phyloP scores from a whole-genome alignment of 2,329 filamentous ascomycete species.

The Trichoderma hamatum region DNA sequence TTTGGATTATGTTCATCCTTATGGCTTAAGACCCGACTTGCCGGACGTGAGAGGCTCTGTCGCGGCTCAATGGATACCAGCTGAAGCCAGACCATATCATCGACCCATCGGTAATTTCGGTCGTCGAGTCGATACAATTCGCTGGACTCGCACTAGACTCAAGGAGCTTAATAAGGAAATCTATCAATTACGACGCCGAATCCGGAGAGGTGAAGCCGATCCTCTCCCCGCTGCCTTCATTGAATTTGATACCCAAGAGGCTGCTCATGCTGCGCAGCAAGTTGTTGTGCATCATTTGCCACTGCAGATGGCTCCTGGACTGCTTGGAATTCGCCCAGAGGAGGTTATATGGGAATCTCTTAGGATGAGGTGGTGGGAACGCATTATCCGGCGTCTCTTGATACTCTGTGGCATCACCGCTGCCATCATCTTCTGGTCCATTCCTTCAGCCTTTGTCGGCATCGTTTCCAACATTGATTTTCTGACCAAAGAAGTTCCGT shows the following conservation, averaged over 20 bases:
- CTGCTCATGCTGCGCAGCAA: conserved; percentile 86
- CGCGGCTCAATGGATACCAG: conserved; percentile 73
- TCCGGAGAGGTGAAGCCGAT: conserved; percentile 69
- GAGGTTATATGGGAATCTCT: conserved; percentile 91
- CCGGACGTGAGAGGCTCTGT: conserved; percentile 53
- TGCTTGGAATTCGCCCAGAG: conserved; percentile 77
- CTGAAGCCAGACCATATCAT: conserved; percentile 77
- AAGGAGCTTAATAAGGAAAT: conserved; percentile 47
- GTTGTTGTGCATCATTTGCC: conserved; percentile 84
- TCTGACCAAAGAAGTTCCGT: conserved; percentile 65
- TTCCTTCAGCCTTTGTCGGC: conserved; percentile 77
- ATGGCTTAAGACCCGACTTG: conserved; percentile 40
- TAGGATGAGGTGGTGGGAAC: conserved; percentile 83
- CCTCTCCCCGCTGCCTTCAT: conserved; percentile 82
- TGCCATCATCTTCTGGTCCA: conserved; percentile 84
- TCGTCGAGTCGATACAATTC: conserved; percentile 92
- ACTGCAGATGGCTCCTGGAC: conserved; percentile 82
- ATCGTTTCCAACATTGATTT: conserved; percentile 81
- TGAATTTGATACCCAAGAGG: conserved; percentile 80
- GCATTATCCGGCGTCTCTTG: conserved; percentile 70
- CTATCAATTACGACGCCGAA: conserved; percentile 71
- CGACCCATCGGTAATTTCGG: conserved; percentile 68
- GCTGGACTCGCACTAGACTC: conserved; percentile 71
- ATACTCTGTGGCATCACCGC: conserved; percentile 73
- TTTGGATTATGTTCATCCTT: conserved; percentile 43